These are phyloP conservation scores for Linum trigynum DNA, from an alignment of 345 rosid genomes.

Conservation along the genomic window DNA sequence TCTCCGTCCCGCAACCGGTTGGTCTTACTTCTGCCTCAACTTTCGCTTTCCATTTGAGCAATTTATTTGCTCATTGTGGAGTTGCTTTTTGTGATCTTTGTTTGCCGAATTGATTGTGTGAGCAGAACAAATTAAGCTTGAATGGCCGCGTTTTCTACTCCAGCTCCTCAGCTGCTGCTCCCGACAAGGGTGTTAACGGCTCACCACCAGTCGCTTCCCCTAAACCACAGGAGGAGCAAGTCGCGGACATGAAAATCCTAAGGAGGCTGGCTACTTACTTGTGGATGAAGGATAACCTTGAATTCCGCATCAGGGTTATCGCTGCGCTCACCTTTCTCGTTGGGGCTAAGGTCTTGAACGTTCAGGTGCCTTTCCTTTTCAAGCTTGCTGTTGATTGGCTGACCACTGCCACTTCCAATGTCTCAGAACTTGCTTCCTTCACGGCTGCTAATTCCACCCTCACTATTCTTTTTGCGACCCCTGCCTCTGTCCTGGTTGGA, in stretches of 20 bases:
- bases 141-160: constrained; percentile 38
- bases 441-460: constrained; percentile 52
- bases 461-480: constrained; percentile 65
- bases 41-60: background rate
- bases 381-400: constrained; percentile 94
- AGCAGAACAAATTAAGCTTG: constrained; percentile 25
- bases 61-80: background rate
- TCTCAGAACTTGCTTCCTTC: constrained; percentile 43
- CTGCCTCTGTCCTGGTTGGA: constrained; percentile 75
- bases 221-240: constrained; percentile 12
- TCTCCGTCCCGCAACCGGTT: background rate
- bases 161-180: constrained; percentile 28
- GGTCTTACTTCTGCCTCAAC: background rate
- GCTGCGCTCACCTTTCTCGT: constrained; percentile 78
- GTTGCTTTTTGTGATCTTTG: background rate
- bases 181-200: constrained; percentile 9
- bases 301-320: constrained; percentile 73
- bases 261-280: constrained; percentile 65
- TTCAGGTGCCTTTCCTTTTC: constrained; percentile 93
- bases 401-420: constrained; percentile 45
- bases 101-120: background rate
- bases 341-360: constrained; percentile 82
- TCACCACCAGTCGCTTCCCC: constrained; percentile 1
- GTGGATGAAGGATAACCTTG: constrained; percentile 84
- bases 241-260: constrained; percentile 65